Percentiles rank a stretch among this genome's conserved stretches.
Conservation (phyloP, 106 monocot genomes). For the Apostasia ramifera region DNA sequence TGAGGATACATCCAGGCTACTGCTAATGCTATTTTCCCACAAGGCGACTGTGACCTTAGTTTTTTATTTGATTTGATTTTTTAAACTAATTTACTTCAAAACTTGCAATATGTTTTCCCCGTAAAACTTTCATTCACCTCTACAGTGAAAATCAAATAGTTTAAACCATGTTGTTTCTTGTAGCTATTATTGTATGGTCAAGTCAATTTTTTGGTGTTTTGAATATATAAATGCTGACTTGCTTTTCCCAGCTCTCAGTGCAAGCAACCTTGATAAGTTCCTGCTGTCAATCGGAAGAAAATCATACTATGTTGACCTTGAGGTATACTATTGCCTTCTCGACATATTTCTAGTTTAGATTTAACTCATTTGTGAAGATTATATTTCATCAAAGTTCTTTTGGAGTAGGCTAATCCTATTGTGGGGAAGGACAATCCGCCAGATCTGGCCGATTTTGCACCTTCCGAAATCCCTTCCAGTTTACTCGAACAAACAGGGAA, state of each 20-base stretch:
- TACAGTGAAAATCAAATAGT: no score
- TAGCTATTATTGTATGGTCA: no score
- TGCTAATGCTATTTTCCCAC: no score
- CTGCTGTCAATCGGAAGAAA: slow-evolving; percentile 66
- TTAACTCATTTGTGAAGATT: not conserved
- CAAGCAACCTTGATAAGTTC: slow-evolving; percentile 78
- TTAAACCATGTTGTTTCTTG: no score
- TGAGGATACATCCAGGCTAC: no score
- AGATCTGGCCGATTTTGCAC: slow-evolving; percentile 78
- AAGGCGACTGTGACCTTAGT: no score
- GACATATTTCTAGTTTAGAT: not conserved
- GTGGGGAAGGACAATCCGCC: slow-evolving; percentile 92
- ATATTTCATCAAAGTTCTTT: slow-evolving; percentile 1
- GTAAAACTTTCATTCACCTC: no score
- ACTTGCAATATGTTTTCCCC: no score
- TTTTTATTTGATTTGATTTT: no score
- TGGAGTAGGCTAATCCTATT: slow-evolving; percentile 45
- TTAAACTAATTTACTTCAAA: no score
- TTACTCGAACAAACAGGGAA: slow-evolving; percentile 21
- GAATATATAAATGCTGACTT: not conserved
- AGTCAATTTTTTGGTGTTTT: no score
- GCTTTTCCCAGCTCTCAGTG: slow-evolving; percentile 48
- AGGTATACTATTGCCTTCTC: slow-evolving; percentile 40
- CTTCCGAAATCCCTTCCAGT: slow-evolving; percentile 28
- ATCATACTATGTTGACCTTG: slow-evolving; percentile 78